Evolutionary conservation across 2,329 filamentous ascomycete species (phyloP), one percentile per base, ranked within the genome.

Genomic region (Nothopassalora personata): DNA sequence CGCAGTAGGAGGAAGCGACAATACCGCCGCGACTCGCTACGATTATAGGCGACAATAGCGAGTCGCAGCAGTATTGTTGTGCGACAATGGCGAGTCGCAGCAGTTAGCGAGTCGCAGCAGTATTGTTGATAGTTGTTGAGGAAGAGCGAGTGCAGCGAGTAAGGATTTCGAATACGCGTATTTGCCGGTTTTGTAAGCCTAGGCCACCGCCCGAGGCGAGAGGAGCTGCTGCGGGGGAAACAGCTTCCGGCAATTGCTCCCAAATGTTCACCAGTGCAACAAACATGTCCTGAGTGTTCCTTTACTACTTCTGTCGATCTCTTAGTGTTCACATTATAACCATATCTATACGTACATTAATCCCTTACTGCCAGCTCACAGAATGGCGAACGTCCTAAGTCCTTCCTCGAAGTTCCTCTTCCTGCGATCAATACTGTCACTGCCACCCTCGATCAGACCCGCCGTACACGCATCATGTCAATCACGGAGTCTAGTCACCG

Each of bases 381-480:
- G 51, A 34, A 62, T 62, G 60, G 54, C 60, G 4, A 28, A 48
- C 50, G 34, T 60, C 47, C 43, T 54, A 9, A 39, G 18, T 30
- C 27, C 60, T 30, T 15, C 50, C 3, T 54, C 60, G 54, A 62
- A 62, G 56, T 50, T 56, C 57, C 47, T 56, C 36, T 46, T 54
- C 9, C 34, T 59, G 45, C 62, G 58, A 56, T 50, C 58, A 39
- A 34, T 71, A 4, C 63, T 71, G 8, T 65, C 67, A 33, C 60
- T 70, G 9, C 70, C 70, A 19, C 46, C 68, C 7, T 60, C 64
- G 18, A 55, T 70, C 23, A 67, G 69, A n/a, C 63, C 66, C 30
- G 53, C 66, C 15, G 55, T 69, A 18, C 70, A 68, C 59, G 62
- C 61, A 18, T 54, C 65, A 36, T 53, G 50, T 50, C 63, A 64